These are phyloP conservation scores for Magnusiomyces paraingens DNA, from an alignment of 1,139 yeast genomes.

Conservation along the genomic window DNA sequence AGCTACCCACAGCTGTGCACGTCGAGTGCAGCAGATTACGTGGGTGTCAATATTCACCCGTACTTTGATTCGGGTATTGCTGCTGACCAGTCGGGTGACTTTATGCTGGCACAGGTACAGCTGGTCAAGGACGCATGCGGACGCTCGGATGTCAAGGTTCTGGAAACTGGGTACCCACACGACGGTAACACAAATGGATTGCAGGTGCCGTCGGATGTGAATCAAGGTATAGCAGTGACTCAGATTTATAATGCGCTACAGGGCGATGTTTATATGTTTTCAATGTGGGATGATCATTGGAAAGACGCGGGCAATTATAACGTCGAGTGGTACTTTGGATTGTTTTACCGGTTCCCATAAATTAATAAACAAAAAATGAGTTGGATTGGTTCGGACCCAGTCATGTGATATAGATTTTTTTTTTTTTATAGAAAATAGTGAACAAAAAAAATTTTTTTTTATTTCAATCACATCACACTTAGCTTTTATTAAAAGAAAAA, in stretches of 20 bases:
- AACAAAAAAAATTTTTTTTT: neutral
- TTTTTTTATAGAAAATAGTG: neutral
- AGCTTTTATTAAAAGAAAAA: too few species aligned
- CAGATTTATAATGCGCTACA: slow-evolving; percentile 49
- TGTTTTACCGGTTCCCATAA: neutral
- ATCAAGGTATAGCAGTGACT: slow-evolving; percentile 64
- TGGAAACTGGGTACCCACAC: slow-evolving; percentile 90
- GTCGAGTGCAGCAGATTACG: slow-evolving; percentile 49
- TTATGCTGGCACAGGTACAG: slow-evolving; percentile 54
- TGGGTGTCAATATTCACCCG: slow-evolving; percentile 82
- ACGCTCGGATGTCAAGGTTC: slow-evolving; percentile 38
- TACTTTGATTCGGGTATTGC: slow-evolving; percentile 60
- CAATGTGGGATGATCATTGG: slow-evolving; percentile 80
- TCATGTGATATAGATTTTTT: neutral
- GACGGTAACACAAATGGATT: slow-evolving; percentile 63
- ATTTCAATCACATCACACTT: neutral
- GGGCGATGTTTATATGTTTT: slow-evolving; percentile 56
- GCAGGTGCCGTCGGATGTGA: slow-evolving; percentile 62
- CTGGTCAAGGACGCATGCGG: slow-evolving; percentile 42
- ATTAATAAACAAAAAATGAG: neutral
- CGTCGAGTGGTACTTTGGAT: slow-evolving; percentile 82
- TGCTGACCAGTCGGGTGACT: slow-evolving; percentile 66
- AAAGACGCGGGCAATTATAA: slow-evolving; percentile 75
- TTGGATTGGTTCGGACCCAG: neutral
- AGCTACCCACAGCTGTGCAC: slow-evolving; percentile 62